A percentile compares a stretch with the other conserved stretches of the same genome.
phyloP scores from a whole-genome alignment of 768 basidiomycete species.

The Pulveroboletus sp. region DNA sequence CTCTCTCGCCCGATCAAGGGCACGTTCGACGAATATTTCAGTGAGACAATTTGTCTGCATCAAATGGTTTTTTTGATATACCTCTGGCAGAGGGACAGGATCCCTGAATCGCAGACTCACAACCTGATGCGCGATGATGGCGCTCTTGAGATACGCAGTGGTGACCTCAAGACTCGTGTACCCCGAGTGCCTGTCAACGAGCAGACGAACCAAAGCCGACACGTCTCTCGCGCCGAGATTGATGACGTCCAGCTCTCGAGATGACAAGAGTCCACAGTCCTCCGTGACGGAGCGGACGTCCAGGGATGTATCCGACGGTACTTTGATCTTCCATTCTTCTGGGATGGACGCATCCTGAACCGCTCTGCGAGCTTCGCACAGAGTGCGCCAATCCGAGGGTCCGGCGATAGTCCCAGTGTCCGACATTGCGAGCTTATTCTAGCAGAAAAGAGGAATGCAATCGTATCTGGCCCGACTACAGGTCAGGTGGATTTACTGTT shows the following conservation, averaged over 20 bases:
- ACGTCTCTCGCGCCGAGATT: slow-evolving; percentile 26
- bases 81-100: neutral
- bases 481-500: neutral
- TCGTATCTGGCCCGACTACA: neutral
- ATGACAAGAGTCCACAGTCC: slow-evolving; percentile 21
- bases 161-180: slow-evolving; percentile 27
- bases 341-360: slow-evolving; percentile 23
- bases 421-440: slow-evolving; percentile 3
- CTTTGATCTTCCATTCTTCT: slow-evolving; percentile 17
- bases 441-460: neutral
- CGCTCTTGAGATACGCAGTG: slow-evolving; percentile 27
- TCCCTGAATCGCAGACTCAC: slow-evolving; percentile 9
- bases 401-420: neutral
- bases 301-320: slow-evolving; percentile 12
- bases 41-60: slow-evolving; percentile 27
- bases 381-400: slow-evolving; percentile 17
- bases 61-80: neutral
- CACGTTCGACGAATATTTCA: slow-evolving; percentile 25
- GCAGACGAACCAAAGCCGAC: slow-evolving; percentile 16
- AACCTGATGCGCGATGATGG: slow-evolving; percentile 23
- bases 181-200: slow-evolving; percentile 16
- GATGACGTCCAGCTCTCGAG: slow-evolving; percentile 19
- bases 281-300: slow-evolving; percentile 21
- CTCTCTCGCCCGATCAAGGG: slow-evolving; percentile 24
- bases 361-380: slow-evolving; percentile 17